Conservation (phyloP, 140 eudicot genomes). For the Bidens hawaiensis region DNA sequence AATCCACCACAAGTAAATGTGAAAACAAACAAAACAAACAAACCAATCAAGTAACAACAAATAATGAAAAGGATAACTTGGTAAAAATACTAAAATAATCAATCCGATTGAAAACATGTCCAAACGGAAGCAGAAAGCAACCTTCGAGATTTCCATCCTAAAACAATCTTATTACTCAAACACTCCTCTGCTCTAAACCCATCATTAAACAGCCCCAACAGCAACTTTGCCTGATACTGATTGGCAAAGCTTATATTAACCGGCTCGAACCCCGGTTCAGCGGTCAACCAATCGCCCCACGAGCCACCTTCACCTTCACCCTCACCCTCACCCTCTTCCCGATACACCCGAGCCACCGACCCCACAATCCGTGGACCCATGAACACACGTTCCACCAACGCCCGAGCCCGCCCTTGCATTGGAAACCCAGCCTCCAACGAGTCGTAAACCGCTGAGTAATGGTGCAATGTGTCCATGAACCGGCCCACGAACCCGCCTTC, state of each 20-base stretch:
- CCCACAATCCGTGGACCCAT: conserved; percentile 59
- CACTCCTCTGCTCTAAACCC: conserved; percentile 65
- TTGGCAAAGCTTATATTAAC: conserved; percentile 58
- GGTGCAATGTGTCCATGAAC: conserved; percentile 67
- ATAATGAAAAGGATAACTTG: background rate
- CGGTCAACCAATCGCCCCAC: conserved; percentile 42
- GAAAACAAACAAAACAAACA: background rate
- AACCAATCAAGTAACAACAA: background rate
- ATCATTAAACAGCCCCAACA: conserved; percentile 62
- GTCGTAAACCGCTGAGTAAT: conserved; percentile 62
- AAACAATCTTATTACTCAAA: conserved; percentile 49
- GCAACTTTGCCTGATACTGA: conserved; percentile 73
- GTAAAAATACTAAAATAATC: too few species aligned
- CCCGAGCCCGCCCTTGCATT: conserved; percentile 64
- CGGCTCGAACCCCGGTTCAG: conserved; percentile 33
- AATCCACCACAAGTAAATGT: background rate
- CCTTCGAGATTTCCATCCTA: conserved; percentile 72
- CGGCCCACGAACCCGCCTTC: conserved; percentile 58
- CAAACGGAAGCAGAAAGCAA: conserved; percentile 69
- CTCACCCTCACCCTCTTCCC: conserved; percentile 21
- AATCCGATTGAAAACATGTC: conserved; percentile 26
- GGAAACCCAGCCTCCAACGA: conserved; percentile 78
- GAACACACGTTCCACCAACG: conserved; percentile 60
- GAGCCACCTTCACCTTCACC: conserved; percentile 34
- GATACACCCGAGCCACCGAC: conserved; percentile 56